Evolutionary conservation across 169 alveolate genomes (phyloP).

Genomic region (Theileria parva): DNA sequence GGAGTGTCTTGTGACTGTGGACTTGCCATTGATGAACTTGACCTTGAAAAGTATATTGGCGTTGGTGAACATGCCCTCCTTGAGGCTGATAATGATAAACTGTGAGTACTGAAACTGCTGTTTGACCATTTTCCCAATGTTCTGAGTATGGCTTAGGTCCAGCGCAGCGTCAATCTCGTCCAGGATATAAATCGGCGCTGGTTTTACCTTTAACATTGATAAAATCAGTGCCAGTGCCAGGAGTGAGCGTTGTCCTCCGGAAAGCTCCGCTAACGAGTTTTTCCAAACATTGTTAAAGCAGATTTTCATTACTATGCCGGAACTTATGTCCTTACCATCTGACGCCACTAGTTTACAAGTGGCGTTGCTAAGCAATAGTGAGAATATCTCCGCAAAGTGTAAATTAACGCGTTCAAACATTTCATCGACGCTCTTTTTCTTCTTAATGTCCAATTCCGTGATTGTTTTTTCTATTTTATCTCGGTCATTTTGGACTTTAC

Average conservation of each 20-base stretch:
- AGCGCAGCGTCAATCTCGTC: conserved; percentile 99
- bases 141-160: conserved; percentile 97
- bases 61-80: conserved; percentile 97
- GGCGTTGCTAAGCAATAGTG: conserved; percentile 91
- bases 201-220: conserved; percentile 94
- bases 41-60: conserved; percentile 96
- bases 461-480: conserved; percentile 89
- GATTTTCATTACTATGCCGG: conserved; percentile 86
- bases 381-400: conserved; percentile 90
- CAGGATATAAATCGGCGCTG: conserved; percentile 98
- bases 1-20: conserved; percentile 77
- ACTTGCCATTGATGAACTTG: conserved; percentile 89
- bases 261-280: conserved; percentile 85
- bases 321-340: conserved; percentile 74
- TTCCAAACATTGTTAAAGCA: conserved; percentile 93
- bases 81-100: conserved; percentile 93
- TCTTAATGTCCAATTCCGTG: conserved; percentile 89
- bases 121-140: conserved; percentile 95
- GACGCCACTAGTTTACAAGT: conserved; percentile 88
- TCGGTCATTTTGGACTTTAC: conserved; percentile 87
- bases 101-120: conserved; percentile 95
- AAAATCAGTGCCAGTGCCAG: conserved; percentile 96
- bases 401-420: conserved; percentile 88
- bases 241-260: conserved; percentile 97
- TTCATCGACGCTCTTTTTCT: conserved; percentile 86